Base-by-base conservation (phyloP, 2,329 filamentous ascomycete species). In the Colletotrichum horii region DNA sequence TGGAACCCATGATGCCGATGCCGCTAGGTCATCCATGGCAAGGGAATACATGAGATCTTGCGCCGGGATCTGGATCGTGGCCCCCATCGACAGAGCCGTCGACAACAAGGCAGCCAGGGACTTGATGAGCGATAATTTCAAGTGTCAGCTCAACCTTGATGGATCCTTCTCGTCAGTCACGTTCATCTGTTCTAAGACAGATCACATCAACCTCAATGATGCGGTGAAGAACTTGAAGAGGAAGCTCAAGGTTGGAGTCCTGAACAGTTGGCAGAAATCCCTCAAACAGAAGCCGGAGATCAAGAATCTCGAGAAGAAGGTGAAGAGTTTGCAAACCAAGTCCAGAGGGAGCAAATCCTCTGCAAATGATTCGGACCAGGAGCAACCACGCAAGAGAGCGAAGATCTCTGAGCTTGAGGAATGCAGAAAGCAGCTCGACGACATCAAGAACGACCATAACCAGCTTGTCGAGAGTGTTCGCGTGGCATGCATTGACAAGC, bases 111-210 rank as follows among this genome's bases (percentile, higher is more conserved):
- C 88, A 2, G 90, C 91, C 1, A 90, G 90, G 68, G 87, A 85
- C 0, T 83, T 93, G 2, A 84, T 93, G 8, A 89, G 90, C 1
- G 85, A 90, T n/a, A 86, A 87, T 0, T 92, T 92, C 83, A 90
- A 89, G 78, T 84, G 88, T 0, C 91, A 93, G 77, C 82, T 93
- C 4, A 89, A 91, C 68, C 89, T 90, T 77, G 91, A 93, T 74
- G 89, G 90, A 3, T 87, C 84, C 0, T 90, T 90, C 70, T 87
- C 84, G 6, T 85, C 83, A 2, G 84, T 93, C 3, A 92, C 90
- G 0, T 93, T 93, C 74, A 90, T 93, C 19, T 93, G 91, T 78
- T 89, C 87, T 16, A 93, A 93, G 79, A 92, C 90, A 0, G 92
- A 93, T 77, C 90, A 93, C 62, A 90, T 93, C 2, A 76, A 76